phyloP scores from a whole-genome alignment of 1,139 yeast genomes.

The Schizosaccharomyces versatilis region DNA sequence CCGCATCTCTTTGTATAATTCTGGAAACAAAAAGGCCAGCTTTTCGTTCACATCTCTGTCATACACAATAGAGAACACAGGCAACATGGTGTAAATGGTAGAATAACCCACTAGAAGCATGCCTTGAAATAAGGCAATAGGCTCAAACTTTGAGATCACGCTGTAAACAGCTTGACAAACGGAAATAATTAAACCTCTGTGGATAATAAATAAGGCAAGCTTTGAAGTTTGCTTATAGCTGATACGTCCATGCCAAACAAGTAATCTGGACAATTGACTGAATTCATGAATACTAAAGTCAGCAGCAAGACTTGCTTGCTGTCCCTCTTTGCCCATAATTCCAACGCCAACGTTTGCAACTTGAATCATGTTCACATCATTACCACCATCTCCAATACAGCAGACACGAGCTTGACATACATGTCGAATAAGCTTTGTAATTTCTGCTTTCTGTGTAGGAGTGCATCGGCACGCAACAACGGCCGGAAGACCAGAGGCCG shows the following conservation, averaged over 20 bases:
- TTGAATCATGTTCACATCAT: slow-evolving; percentile 96
- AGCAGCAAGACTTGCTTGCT: slow-evolving; percentile 91
- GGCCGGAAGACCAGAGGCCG: slow-evolving; percentile 61
- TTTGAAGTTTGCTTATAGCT: slow-evolving; percentile 90
- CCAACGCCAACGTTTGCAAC: slow-evolving; percentile 98
- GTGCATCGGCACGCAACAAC: slow-evolving; percentile 96
- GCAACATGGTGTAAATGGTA: slow-evolving; percentile 92
- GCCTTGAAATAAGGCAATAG: slow-evolving; percentile 70
- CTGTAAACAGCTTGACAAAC: slow-evolving; percentile 94
- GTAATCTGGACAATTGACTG: slow-evolving; percentile 61
- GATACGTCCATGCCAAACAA: slow-evolving; percentile 95
- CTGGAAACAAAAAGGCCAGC: slow-evolving; percentile 78
- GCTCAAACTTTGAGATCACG: slow-evolving; percentile 67
- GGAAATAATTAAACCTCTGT: slow-evolving; percentile 79
- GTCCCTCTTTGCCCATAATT: slow-evolving; percentile 94
- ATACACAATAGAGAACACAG: slow-evolving; percentile 78
- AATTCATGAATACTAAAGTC: slow-evolving; percentile 88
- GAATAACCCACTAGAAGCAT: slow-evolving; percentile 98
- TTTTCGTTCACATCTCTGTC: slow-evolving; percentile 85
- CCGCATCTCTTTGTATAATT: slow-evolving; percentile 75
- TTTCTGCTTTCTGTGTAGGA: slow-evolving; percentile 96
- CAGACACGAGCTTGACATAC: slow-evolving; percentile 77
- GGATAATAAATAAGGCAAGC: slow-evolving; percentile 84
- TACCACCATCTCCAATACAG: slow-evolving; percentile 98
- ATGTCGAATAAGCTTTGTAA: slow-evolving; percentile 56